Conservation (phyloP, 106 monocot species). For the Dendrobium nobile region DNA sequence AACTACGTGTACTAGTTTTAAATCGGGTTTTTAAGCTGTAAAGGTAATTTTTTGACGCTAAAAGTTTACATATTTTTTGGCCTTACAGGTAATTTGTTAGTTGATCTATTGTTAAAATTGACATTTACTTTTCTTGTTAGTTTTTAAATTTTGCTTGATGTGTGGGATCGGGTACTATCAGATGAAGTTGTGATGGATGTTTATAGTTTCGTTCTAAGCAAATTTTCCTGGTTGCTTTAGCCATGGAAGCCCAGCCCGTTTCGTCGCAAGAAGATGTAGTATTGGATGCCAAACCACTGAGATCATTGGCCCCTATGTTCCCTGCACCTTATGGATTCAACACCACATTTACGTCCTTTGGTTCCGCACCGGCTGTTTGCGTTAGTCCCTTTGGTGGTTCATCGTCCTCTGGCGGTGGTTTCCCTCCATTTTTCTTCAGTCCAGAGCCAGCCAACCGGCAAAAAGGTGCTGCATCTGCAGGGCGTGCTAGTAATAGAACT, state of each 20-base stretch:
- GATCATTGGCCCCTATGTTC: conserved; percentile 73
- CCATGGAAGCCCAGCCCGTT: conserved; percentile 4
- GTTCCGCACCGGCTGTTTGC: conserved; percentile 41
- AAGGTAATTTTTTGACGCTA: not conserved
- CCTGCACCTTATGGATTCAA: conserved; percentile 51
- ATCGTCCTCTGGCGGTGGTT: not conserved
- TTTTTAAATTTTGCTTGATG: too few relatives aligned
- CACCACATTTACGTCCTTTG: conserved; percentile 18
- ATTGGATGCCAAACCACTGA: conserved; percentile 67
- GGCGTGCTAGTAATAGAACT: not conserved
- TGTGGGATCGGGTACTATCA: not conserved
- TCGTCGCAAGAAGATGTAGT: conserved; percentile 7
- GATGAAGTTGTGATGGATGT: not conserved
- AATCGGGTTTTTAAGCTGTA: not conserved
- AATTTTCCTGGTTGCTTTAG: not conserved
- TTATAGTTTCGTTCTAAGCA: not conserved
- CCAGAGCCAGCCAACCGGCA: not conserved
- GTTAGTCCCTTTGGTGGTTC: conserved; percentile 30
- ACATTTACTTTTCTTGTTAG: too few relatives aligned
- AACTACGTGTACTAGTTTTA: not conserved
- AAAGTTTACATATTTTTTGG: not conserved
- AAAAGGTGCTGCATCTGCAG: not conserved
- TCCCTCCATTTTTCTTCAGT: not conserved
- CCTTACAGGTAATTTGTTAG: too few relatives aligned
- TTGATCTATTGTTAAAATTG: not conserved